A percentile compares a stretch with the other conserved stretches of the same genome.
Evolutionary conservation across 176 grass and related monocot species (phyloP).

Genomic region (Zoysia pacifica): DNA sequence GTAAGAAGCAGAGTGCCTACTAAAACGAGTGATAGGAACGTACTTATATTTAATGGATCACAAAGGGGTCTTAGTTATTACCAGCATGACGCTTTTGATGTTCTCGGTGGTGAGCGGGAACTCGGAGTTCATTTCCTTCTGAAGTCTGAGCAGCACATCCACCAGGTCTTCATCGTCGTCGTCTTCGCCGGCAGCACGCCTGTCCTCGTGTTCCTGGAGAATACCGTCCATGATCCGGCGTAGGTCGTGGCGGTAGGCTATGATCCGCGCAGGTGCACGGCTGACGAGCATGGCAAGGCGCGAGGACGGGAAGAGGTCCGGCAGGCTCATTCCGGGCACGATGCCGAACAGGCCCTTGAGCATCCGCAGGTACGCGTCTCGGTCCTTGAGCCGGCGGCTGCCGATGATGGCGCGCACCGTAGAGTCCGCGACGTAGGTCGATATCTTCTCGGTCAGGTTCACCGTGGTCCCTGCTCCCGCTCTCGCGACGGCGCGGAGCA

Average conservation of each 20-base stretch:
- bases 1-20: neutral
- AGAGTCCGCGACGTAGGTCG: slow-evolving; percentile 35
- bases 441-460: slow-evolving; percentile 14
- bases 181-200: neutral
- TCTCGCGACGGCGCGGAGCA: slow-evolving; percentile 22
- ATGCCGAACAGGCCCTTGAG: slow-evolving; percentile 24
- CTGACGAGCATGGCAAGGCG: slow-evolving; percentile 47
- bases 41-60: neutral
- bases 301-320: slow-evolving; percentile 65
- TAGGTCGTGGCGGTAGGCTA: slow-evolving; percentile 26
- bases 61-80: neutral
- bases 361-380: slow-evolving; percentile 37
- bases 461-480: neutral
- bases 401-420: slow-evolving; percentile 56
- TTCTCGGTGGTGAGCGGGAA: slow-evolving; percentile 58
- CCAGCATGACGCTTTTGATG: slow-evolving; percentile 55
- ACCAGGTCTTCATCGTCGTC: slow-evolving; percentile 47
- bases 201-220: slow-evolving; percentile 44
- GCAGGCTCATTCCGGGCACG: slow-evolving; percentile 55
- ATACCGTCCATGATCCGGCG: slow-evolving; percentile 43
- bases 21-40: too few relatives aligned
- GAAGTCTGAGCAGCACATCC: slow-evolving; percentile 50
- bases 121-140: slow-evolving; percentile 33
- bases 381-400: slow-evolving; percentile 33
- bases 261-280: slow-evolving; percentile 9